Evolutionary conservation across 805 yeast species (phyloP).

Genomic region (Kluyveromyces dobzhanskii): DNA sequence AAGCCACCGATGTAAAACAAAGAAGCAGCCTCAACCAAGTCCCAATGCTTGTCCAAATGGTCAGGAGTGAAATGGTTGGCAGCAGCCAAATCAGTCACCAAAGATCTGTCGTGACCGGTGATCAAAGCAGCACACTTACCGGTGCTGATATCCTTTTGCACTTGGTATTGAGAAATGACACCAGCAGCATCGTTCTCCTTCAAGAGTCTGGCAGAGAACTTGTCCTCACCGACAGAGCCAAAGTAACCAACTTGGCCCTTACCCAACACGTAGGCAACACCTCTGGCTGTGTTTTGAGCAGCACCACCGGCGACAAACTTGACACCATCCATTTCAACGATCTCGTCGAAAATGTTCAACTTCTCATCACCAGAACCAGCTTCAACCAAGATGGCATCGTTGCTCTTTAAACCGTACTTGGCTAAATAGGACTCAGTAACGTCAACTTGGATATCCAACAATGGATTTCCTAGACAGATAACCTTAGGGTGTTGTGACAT

Average conservation of each 20-base stretch:
- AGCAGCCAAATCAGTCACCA: conserved; percentile 94
- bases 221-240: conserved; percentile 94
- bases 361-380: conserved; percentile 62
- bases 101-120: conserved; percentile 79
- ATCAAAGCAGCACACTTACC: conserved; percentile 98
- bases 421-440: conserved; percentile 59
- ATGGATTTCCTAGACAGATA: conserved; percentile 88
- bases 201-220: conserved; percentile 68
- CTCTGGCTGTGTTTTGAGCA: conserved; percentile 98
- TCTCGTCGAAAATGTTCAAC: conserved; percentile 78
- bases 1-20: conserved; percentile 95
- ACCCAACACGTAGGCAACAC: conserved; percentile 90
- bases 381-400: conserved; percentile 78
- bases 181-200: conserved; percentile 87
- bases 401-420: conserved; percentile 77
- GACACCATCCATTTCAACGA: conserved; percentile 50
- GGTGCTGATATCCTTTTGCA: conserved; percentile 68
- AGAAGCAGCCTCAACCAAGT: conserved; percentile 68
- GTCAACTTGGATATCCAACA: conserved; percentile 77
- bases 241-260: conserved; percentile 77
- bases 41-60: conserved; percentile 86
- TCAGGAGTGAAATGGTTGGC: conserved; percentile 92
- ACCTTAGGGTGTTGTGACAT: conserved; percentile 27
- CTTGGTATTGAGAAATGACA: conserved; percentile 76
- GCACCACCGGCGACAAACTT: conserved; percentile 96